These are phyloP conservation scores for Rhododendron williamsianum DNA, from an alignment of 148 eudicot species.

Conservation along the genomic window DNA sequence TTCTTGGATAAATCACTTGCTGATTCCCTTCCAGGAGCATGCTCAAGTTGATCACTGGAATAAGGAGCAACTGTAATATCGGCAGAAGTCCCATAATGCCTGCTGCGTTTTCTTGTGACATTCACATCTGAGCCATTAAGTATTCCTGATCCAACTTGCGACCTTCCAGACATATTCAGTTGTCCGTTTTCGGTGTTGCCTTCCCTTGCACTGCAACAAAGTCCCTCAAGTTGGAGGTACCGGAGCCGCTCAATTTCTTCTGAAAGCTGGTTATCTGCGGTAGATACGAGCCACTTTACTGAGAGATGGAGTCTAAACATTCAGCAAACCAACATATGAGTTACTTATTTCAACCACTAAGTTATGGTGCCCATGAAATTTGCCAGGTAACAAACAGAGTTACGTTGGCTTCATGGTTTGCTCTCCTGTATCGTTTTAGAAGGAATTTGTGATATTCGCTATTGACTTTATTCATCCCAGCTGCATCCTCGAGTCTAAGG, in stretches of 20 bases:
- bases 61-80: conserved; percentile 19
- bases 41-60: conserved; percentile 14
- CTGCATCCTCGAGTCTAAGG: not conserved
- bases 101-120: conserved; percentile 49
- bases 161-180: conserved; percentile 17
- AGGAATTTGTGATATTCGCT: not conserved
- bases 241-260: conserved; percentile 46
- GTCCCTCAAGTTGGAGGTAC: conserved; percentile 33
- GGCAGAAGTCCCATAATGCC: conserved; percentile 20
- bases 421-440: not conserved
- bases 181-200: conserved; percentile 18
- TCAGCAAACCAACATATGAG: not conserved
- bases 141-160: conserved; percentile 27
- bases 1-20: conserved; percentile 17
- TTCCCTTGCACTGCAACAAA: conserved; percentile 19
- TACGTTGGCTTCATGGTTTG: not conserved
- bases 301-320: not conserved
- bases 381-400: not conserved
- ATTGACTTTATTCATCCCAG: not conserved
- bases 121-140: conserved; percentile 18
- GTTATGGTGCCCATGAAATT: not conserved
- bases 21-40: conserved; percentile 11
- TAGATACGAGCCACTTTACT: conserved; percentile 4
- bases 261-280: conserved; percentile 46
- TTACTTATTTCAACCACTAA: not conserved